Base-by-base conservation (phyloP, 2,329 filamentous ascomycete species). In the Drechslerella coelobrocha region DNA sequence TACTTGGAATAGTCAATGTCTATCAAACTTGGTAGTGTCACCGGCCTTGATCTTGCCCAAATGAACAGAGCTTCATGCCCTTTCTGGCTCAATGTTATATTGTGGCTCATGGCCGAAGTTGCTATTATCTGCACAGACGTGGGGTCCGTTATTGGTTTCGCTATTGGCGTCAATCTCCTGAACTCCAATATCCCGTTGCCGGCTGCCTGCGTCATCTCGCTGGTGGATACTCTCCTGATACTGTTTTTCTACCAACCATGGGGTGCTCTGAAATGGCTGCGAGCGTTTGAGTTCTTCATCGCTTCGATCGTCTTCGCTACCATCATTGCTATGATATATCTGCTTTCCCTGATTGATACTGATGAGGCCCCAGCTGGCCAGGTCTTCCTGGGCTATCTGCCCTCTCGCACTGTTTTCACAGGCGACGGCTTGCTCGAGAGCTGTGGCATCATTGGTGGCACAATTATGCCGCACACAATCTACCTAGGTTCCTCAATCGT, bases 81-180 rank as follows among this genome's bases (percentile, higher is more conserved):
- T 0, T 80, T 80, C 73, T 90, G 87, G 88, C 76, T 89, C 61
- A 88, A 86, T 72, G 82, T 84, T 47, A 75, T 81, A 17, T 79
- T 90, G 2, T 90, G 89, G 75, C 77, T 82, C 19, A 80, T 90
- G 72, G 84, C 87, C 1, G 88, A 90, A 77, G 79, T 83, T 2
- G 87, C 88, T 68, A 90, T 90, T 63, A 86, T 90, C 57, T 88
- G 88, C 0, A 90, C 88, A 0, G 88, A 90, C 76, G 85, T 90
- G 73, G 87, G 87, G 62, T 72, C 82, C 82, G 83, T 85, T 55
- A 82, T 85, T 73, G 84, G 84, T 43, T 83, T 82, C 7, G 84
- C 84, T 7, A 85, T 85, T 73, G 82, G 83, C 21, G 77, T 85
- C 43, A 84, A 85, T 71, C 78, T 85, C 7, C 79, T 85, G 7